These are phyloP conservation scores for Collybia sordida DNA, from an alignment of 768 basidiomycete species.

Conservation along the genomic window DNA sequence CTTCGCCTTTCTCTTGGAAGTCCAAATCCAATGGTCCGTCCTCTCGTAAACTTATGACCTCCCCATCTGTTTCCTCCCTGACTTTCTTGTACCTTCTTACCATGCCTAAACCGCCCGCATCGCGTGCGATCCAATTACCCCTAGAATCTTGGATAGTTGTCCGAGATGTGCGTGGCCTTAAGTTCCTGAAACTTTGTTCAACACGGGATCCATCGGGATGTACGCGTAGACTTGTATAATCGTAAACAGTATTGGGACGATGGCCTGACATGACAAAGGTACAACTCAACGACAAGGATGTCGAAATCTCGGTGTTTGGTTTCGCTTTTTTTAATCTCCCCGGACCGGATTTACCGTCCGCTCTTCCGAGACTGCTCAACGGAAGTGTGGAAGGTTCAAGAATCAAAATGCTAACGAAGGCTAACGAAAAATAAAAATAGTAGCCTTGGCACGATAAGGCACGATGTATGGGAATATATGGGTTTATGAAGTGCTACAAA, in stretches of 20 bases:
- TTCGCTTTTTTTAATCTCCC: neutral
- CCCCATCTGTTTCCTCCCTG: slow-evolving; percentile 15
- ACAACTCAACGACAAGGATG: no score
- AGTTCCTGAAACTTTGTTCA: slow-evolving; percentile 38
- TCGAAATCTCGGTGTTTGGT: slow-evolving; percentile 1
- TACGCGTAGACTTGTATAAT: slow-evolving; percentile 62
- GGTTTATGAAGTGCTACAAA: no score
- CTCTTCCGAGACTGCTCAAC: neutral
- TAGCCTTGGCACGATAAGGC: no score
- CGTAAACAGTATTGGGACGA: slow-evolving; percentile 59
- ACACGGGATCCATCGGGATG: slow-evolving; percentile 67
- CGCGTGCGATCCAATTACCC: slow-evolving; percentile 66
- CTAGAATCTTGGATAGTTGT: slow-evolving; percentile 42
- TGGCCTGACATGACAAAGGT: slow-evolving; percentile 21
- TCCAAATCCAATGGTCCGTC: neutral
- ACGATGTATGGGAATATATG: no score
- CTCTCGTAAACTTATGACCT: slow-evolving; percentile 10
- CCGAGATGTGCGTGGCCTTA: slow-evolving; percentile 29
- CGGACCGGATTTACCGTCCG: slow-evolving; percentile 1
- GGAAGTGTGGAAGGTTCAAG: neutral
- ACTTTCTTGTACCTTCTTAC: slow-evolving; percentile 33
- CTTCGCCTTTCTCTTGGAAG: neutral
- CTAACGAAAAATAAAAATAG: no score
- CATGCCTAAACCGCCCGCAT: slow-evolving; percentile 55
- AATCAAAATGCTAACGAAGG: neutral